These are phyloP conservation scores for Nothophaeocryptopus gaeumannii DNA, from an alignment of 2,329 filamentous ascomycete genomes.

Conservation along the genomic window DNA sequence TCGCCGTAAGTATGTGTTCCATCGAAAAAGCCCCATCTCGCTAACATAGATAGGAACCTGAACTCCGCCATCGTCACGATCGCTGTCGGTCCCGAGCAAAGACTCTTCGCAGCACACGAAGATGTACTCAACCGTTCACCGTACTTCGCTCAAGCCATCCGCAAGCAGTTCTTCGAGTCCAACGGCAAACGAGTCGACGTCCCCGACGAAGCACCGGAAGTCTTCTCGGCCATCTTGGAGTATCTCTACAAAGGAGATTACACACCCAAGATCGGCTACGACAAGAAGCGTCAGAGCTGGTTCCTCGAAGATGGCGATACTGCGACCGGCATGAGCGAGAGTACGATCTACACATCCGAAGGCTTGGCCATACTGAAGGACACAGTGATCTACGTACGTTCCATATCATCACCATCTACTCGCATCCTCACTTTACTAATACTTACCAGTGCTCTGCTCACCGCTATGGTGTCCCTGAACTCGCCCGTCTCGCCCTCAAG, in stretches of 20 bases:
- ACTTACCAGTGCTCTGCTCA: slow-evolving; percentile 66
- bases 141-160: slow-evolving; percentile 69
- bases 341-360: slow-evolving; percentile 66
- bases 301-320: slow-evolving; percentile 65
- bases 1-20: slow-evolving; percentile 30
- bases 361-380: slow-evolving; percentile 76
- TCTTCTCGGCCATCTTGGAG: slow-evolving; percentile 86
- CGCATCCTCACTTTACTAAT: slow-evolving; percentile 7
- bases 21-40: background rate
- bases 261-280: slow-evolving; percentile 76
- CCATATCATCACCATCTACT: background rate
- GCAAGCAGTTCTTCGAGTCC: slow-evolving; percentile 61
- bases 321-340: slow-evolving; percentile 52
- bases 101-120: slow-evolving; percentile 89
- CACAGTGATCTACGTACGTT: slow-evolving; percentile 72
- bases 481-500: slow-evolving; percentile 78
- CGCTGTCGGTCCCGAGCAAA: slow-evolving; percentile 65
- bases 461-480: slow-evolving; percentile 76
- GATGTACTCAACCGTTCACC: slow-evolving; percentile 75
- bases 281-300: slow-evolving; percentile 77
- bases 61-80: slow-evolving; percentile 77
- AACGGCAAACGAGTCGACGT: slow-evolving; percentile 71
- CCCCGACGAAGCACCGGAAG: slow-evolving; percentile 81
- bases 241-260: slow-evolving; percentile 95
- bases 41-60: slow-evolving; percentile 15